A percentile compares a stretch with the other conserved stretches of the same genome.
phyloP scores from a whole-genome alignment of 371 early-diverging fungal genomes.

The Lichtheimia ramosa region DNA sequence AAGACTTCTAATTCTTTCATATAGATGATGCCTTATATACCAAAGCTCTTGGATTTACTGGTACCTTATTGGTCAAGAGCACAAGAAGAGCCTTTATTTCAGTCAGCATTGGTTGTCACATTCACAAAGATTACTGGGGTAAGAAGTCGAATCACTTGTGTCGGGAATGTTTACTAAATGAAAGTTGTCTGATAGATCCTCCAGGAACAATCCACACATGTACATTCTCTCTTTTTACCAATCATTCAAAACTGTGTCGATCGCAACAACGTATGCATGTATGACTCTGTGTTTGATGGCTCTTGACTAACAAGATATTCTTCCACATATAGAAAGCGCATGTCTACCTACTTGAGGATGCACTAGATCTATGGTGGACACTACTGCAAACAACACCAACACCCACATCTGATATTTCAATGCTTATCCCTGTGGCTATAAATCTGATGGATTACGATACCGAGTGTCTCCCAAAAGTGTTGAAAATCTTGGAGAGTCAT shows the following conservation, averaged over 20 bases:
- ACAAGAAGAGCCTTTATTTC: slow-evolving; percentile 75
- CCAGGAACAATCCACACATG: slow-evolving; percentile 63
- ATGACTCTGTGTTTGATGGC: no score
- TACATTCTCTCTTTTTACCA: slow-evolving; percentile 77
- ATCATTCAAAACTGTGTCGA: slow-evolving; percentile 74
- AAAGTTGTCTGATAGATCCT: slow-evolving; percentile 50
- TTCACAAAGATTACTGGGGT: slow-evolving; percentile 75
- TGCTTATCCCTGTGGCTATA: slow-evolving; percentile 64
- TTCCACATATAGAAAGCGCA: slow-evolving; percentile 61
- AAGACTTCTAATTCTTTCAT: not conserved
- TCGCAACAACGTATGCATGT: slow-evolving; percentile 40
- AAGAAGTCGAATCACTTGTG: slow-evolving; percentile 6
- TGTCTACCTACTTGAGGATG: slow-evolving; percentile 86
- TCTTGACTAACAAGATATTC: no score
- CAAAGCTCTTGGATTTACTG: slow-evolving; percentile 70
- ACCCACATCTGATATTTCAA: slow-evolving; percentile 53
- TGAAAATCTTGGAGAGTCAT: slow-evolving; percentile 82
- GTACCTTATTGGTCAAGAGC: slow-evolving; percentile 81
- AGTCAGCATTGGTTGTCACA: slow-evolving; percentile 75
- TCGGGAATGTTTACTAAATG: no score
- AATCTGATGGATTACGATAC: slow-evolving; percentile 72
- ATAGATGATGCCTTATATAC: slow-evolving; percentile 73
- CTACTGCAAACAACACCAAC: slow-evolving; percentile 66
- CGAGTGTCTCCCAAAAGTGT: slow-evolving; percentile 70
- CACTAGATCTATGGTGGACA: slow-evolving; percentile 84